These are phyloP conservation scores for Serpula lacrymans DNA, from an alignment of 768 basidiomycete genomes.

Conservation along the genomic window DNA sequence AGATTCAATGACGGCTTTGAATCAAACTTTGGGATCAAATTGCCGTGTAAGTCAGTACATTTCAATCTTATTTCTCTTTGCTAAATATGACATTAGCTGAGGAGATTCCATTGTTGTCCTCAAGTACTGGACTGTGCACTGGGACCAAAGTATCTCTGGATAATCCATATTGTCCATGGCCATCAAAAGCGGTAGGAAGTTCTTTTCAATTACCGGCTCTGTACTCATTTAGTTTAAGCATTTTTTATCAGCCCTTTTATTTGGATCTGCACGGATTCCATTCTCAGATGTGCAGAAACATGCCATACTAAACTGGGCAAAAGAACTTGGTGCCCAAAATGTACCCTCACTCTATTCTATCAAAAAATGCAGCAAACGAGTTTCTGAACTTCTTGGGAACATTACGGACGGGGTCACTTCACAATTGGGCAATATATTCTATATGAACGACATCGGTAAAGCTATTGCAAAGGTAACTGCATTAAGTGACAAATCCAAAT, in stretches of 20 bases:
- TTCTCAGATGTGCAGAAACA: conserved; percentile 29
- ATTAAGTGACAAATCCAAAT: too few relatives aligned
- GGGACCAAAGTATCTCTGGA: conserved; percentile 35
- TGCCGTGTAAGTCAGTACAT: too few relatives aligned
- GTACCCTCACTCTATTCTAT: conserved; percentile 24
- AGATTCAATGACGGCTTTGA: too few relatives aligned
- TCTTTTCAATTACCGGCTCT: not conserved
- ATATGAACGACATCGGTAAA: conserved; percentile 19
- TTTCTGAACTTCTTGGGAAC: conserved; percentile 17
- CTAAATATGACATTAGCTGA: too few relatives aligned
- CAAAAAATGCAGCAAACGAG: conserved; percentile 12
- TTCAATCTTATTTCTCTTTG: too few relatives aligned
- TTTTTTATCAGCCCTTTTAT: conserved; percentile 27
- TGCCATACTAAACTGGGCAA: conserved; percentile 26
- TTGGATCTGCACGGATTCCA: conserved; percentile 25
- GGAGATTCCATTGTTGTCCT: too few relatives aligned
- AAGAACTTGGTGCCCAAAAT: conserved; percentile 21
- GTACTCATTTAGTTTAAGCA: conserved; percentile 16
- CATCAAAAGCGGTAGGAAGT: conserved; percentile 5
- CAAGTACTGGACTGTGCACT: too few relatives aligned
- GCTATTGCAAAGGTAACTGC: conserved; percentile 20
- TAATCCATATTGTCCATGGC: conserved; percentile 5
- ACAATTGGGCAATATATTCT: conserved; percentile 24
- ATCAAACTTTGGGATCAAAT: too few relatives aligned
- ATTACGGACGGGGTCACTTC: conserved; percentile 18